Base-by-base conservation (phyloP, 78 protist genomes). In the Dictyostelium citrinum region DNA sequence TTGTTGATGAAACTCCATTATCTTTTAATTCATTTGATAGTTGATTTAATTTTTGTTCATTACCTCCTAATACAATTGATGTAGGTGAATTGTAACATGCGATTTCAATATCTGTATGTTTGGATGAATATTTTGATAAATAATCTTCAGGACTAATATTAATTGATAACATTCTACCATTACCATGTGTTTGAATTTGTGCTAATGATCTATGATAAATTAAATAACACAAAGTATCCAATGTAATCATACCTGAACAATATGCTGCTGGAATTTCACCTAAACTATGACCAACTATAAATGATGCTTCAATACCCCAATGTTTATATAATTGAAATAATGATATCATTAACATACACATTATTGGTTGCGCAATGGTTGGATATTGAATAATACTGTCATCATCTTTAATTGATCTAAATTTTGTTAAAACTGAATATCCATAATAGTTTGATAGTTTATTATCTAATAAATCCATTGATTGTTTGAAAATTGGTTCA, bases 201-300 rank as follows among this genome's bases (percentile, higher is more conserved):
- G 6, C 37, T 9, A 12, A 2, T 20, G 86, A 10, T 67, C 94
- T 46, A 20, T 55, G 27, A 35, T 90, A 67, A 27, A 90, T 72
- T n/a, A 90, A 35, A 22, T 55, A 72, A 37, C 31, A 9, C 12
- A 79, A 46, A 31, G 17, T 35, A 20, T 68, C 74, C 17, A 90
- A 39, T n/a, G 80, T 11, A 1, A 90, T 67, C 16, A 46, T 58
- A 11, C 85, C 85, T 9, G 94, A 67, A 39, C 35, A 46, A 27
- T 35, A 72, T 39, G 85, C 72, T 9, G 94, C 72, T 46, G 94
- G 55, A 29, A 79, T 58, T 43, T 90, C 94, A 35, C 94, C 94
- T 79, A 81, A 90, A 71, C 90, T 83, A 64, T 91, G 95, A 33
- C 95, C 95, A 17, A 72, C 11, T 5, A 91, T 90, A 79, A 80